Percentiles rank a stretch among this genome's conserved stretches.
Evolutionary conservation across 2,329 filamentous ascomycete genomes (phyloP).

Genomic region (Akanthomyces uredinophilus): DNA sequence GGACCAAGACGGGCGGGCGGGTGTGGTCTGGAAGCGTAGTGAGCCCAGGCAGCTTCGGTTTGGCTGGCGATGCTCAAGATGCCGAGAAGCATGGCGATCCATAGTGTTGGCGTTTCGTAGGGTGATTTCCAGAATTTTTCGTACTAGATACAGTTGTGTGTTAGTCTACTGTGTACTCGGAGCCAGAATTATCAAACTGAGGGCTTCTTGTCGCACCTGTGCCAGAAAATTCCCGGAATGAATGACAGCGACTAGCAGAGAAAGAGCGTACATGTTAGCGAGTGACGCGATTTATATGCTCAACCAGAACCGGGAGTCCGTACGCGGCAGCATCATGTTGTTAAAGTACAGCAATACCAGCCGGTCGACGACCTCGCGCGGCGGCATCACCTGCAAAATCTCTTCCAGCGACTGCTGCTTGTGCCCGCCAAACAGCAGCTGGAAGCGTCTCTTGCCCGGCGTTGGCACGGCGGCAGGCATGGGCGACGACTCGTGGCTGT

Average conservation of each 20-base stretch:
- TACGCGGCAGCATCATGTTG: constrained; percentile 8
- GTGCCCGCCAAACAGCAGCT: constrained; percentile 10
- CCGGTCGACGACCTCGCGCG: not conserved
- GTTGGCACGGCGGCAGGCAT: not conserved
- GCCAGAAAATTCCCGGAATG: constrained; percentile 3
- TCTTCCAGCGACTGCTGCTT: not conserved
- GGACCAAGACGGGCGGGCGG: not conserved
- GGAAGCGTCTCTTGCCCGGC: not conserved
- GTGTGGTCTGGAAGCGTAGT: not conserved
- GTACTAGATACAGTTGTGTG: constrained; percentile 26
- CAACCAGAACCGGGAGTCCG: too few species aligned
- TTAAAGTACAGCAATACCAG: constrained; percentile 9
- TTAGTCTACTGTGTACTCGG: not conserved
- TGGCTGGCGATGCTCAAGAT: constrained; percentile 32
- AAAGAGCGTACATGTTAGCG: not conserved
- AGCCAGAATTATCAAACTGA: constrained; percentile 19
- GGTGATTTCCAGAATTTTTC: constrained; percentile 39
- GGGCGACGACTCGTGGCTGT: not conserved
- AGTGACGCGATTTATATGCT: not conserved
- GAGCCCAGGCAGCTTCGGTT: constrained; percentile 25
- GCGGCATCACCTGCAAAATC: not conserved
- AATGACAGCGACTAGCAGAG: not conserved
- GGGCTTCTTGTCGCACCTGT: not conserved
- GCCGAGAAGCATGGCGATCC: constrained; percentile 42
- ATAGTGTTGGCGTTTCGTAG: constrained; percentile 33